Percentiles rank a stretch among this genome's conserved stretches.
Conservation (phyloP, 768 basidiomycete species). For the Leccinum fibrillosum region DNA sequence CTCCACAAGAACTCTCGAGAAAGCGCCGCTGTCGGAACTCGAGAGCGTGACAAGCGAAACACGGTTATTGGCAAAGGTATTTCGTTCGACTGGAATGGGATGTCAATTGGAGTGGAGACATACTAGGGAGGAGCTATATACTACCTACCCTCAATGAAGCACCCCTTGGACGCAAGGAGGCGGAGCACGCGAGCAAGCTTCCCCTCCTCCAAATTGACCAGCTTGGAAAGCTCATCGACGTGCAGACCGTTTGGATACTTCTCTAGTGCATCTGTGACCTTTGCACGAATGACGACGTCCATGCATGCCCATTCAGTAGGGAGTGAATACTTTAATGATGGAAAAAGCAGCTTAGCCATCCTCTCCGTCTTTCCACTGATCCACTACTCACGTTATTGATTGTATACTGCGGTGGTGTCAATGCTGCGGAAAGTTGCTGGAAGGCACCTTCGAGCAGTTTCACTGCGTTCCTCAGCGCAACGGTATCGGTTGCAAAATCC, state of each 20-base stretch:
- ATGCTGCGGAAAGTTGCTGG: slow-evolving; percentile 23
- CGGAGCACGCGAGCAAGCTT: slow-evolving; percentile 24
- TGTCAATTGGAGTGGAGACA: background rate
- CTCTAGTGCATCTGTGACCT: background rate
- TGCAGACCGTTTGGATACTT: background rate
- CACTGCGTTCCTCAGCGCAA: slow-evolving; percentile 23
- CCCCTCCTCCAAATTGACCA: background rate
- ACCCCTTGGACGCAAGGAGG: slow-evolving; percentile 29
- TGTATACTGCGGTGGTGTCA: slow-evolving; percentile 26
- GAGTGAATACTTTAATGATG: slow-evolving; percentile 10
- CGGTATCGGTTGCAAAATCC: slow-evolving; percentile 17
- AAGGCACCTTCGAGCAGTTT: slow-evolving; percentile 26
- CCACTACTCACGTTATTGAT: slow-evolving; percentile 17
- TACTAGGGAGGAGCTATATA: background rate
- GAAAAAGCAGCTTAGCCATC: background rate
- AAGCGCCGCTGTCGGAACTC: slow-evolving; percentile 5
- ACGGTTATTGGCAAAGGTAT: slow-evolving; percentile 25
- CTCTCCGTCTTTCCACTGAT: background rate
- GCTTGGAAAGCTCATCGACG: background rate
- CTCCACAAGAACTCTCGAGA: slow-evolving; percentile 6
- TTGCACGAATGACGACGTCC: slow-evolving; percentile 12
- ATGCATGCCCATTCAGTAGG: slow-evolving; percentile 28
- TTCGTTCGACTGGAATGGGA: slow-evolving; percentile 12
- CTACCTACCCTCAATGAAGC: slow-evolving; percentile 28
- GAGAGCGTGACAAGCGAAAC: slow-evolving; percentile 27